Evolutionary conservation across 2,329 filamentous ascomycete genomes (phyloP), one percentile per base, ranked within the genome.

Genomic region (Stagonosporopsis cucurbitacearum): DNA sequence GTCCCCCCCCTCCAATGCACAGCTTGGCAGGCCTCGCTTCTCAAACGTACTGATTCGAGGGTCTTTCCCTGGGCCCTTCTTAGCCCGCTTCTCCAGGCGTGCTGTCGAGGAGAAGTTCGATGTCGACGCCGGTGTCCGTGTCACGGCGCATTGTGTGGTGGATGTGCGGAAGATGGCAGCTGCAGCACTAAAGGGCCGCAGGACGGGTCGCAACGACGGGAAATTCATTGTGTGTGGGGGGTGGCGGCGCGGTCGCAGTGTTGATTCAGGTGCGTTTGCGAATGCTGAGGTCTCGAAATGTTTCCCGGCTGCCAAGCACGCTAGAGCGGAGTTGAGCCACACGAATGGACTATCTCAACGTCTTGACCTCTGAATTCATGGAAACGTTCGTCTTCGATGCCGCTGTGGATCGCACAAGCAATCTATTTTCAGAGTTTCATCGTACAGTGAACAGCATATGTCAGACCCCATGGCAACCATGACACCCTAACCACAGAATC

Each of bases 31-130:
- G 8, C 2, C 13, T 23, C n/a, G 11, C 42, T n/a, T n/a, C 35
- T 23, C 11, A 36, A 36, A 68, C 71, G 50, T 68, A 75, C 72
- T 73, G 47, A 75, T 68, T 43, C 72, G 50, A 1, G 72, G 70
- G 57, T 75, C 72, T 26, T 60, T 65, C 3, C 60, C 58, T 0
- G 51, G 54, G 2, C 69, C 69, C 30, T 67, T 71, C 33, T 66
- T 70, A 11, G 52, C 58, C 1, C 71, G 47, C 57, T 72, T 72
- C 48, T 68, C 60, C 28, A 73, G 32, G 7, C 50, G 61, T 7
- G 67, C 46, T 40, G 72, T 74, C 2, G 71, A 65, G 40, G 71
- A 73, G 60, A 75, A 75, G 40, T 57, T 42, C 1, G 67, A 65
- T 55, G 63, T 59, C 22, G 47, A 37, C 36, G 60, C 57, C 6